phyloP scores from a whole-genome alignment of 169 alveolate species.

The Theileria parva region DNA sequence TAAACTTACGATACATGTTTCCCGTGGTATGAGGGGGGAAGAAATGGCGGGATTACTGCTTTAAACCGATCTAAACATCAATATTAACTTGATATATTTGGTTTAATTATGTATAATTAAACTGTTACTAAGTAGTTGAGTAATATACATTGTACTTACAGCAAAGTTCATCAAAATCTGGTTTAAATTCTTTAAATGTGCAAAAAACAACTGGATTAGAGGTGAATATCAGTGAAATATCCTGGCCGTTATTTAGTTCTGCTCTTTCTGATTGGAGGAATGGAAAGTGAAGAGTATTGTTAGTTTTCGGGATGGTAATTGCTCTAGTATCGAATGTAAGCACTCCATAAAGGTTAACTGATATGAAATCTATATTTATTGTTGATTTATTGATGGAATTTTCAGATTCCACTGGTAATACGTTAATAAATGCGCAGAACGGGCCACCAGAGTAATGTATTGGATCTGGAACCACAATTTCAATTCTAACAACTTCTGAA shows the following conservation, averaged over 20 bases:
- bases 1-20: slow-evolving; percentile 48
- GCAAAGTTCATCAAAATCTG: slow-evolving; percentile 19
- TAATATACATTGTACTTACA: slow-evolving; percentile 28
- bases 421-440: slow-evolving; percentile 59
- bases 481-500: slow-evolving; percentile 27
- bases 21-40: slow-evolving; percentile 61
- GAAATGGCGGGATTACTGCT: slow-evolving; percentile 56
- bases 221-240: slow-evolving; percentile 32
- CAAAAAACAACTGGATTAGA: slow-evolving; percentile 52
- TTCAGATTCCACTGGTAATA: slow-evolving; percentile 44
- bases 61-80: slow-evolving; percentile 37
- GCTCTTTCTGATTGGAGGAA: slow-evolving; percentile 41
- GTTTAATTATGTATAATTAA: no score
- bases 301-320: slow-evolving; percentile 9
- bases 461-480: slow-evolving; percentile 42
- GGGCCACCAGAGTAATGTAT: slow-evolving; percentile 60
- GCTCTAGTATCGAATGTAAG: slow-evolving; percentile 9
- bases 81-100: no score
- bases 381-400: slow-evolving; percentile 11
- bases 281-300: slow-evolving; percentile 39
- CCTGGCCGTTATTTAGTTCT: slow-evolving; percentile 17
- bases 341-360: slow-evolving; percentile 54
- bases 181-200: slow-evolving; percentile 24
- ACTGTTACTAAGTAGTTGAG: no score
- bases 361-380: slow-evolving; percentile 49